phyloP scores from a whole-genome alignment of 1,284 basidiomycete species.

The Sphagnurus paluster region DNA sequence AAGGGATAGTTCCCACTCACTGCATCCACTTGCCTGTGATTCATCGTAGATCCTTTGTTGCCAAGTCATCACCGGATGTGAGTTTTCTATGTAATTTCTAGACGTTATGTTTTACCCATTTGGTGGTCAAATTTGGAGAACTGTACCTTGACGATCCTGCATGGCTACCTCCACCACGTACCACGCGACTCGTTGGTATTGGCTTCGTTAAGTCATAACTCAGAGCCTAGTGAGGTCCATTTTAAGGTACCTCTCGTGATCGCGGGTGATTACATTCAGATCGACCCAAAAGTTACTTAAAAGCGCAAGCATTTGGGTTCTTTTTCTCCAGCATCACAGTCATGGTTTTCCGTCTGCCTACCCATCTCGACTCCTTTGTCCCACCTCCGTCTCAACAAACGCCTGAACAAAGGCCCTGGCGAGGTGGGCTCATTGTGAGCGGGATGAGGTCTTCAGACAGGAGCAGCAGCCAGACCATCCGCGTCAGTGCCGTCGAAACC shows the following conservation, averaged over 20 bases:
- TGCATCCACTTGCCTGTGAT: constrained; percentile 11
- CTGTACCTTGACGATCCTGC: constrained; percentile 33
- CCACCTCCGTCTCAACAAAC: constrained; percentile 51
- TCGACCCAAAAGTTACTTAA: constrained; percentile 33
- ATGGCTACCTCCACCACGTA: constrained; percentile 31
- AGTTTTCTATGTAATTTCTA: constrained; percentile 13
- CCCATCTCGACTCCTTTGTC: constrained; percentile 56
- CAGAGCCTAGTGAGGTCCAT: constrained; percentile 20
- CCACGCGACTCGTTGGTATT: constrained; percentile 27
- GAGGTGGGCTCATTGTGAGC: constrained; percentile 50
- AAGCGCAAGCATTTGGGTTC: constrained; percentile 27
- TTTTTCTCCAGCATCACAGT: constrained; percentile 31
- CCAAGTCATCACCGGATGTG: constrained; percentile 26
- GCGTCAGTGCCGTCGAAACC: constrained; percentile 62
- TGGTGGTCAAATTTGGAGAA: constrained; percentile 18
- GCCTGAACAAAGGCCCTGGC: constrained; percentile 47
- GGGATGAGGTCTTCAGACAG: constrained; percentile 45
- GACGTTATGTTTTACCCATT: constrained; percentile 10
- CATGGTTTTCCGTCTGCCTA: constrained; percentile 64
- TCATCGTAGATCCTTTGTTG: constrained; percentile 22
- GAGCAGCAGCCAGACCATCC: constrained; percentile 48
- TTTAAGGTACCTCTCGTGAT: constrained; percentile 23
- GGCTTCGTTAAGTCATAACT: constrained; percentile 9
- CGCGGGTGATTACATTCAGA: constrained; percentile 20
- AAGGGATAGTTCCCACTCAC: constrained; percentile 13